Percentiles rank a stretch among this genome's conserved stretches.
These are phyloP conservation scores for Pichia cephalocereana DNA, from an alignment of 805 yeast genomes.

Conservation along the genomic window DNA sequence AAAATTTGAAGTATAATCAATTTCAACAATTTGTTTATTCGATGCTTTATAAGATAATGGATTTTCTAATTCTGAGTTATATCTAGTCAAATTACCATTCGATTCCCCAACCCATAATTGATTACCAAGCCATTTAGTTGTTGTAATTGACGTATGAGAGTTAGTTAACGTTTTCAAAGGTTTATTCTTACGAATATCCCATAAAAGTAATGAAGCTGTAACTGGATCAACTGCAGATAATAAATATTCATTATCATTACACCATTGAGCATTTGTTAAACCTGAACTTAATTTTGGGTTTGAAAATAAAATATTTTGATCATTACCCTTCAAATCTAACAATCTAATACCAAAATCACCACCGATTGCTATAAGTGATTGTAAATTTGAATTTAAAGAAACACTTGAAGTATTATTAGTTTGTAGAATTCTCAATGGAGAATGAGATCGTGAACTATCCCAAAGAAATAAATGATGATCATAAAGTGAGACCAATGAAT, in stretches of 20 bases:
- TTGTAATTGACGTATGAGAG: conserved; percentile 31
- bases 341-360: conserved; percentile 70
- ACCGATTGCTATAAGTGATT: conserved; percentile 51
- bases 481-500: conserved; percentile 52
- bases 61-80: conserved; percentile 27
- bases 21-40: conserved; percentile 37
- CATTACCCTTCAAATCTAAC: conserved; percentile 52
- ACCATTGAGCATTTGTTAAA: conserved; percentile 52
- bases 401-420: conserved; percentile 42
- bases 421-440: conserved; percentile 47
- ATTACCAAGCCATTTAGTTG: conserved; percentile 47
- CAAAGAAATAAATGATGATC: conserved; percentile 67
- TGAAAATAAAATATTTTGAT: background rate
- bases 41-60: conserved; percentile 19
- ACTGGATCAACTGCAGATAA: conserved; percentile 53
- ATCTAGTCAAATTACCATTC: conserved; percentile 61
- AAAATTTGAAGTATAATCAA: conserved; percentile 24
- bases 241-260: conserved; percentile 46
- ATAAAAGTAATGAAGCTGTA: conserved; percentile 45
- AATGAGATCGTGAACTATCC: conserved; percentile 55
- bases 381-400: conserved; percentile 37
- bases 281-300: conserved; percentile 1
- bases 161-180: conserved; percentile 50
- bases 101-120: conserved; percentile 47
- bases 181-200: conserved; percentile 63